Conservation (phyloP, 2,329 filamentous ascomycete species). For the Cladosporium phlei region DNA sequence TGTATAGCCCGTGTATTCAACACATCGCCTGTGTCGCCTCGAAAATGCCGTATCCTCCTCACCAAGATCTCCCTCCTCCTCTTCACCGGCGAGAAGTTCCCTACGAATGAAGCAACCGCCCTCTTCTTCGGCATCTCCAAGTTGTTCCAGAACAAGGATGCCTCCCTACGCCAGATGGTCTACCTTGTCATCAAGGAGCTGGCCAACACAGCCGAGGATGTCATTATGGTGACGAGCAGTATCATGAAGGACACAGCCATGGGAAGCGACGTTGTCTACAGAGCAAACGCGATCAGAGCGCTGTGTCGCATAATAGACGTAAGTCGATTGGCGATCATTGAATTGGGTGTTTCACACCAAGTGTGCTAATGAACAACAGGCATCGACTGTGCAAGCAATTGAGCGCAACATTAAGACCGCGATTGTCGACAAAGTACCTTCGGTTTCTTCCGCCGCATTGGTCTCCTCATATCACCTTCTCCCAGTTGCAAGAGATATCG, state of each 20-base stretch:
- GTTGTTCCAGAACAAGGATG: slow-evolving; percentile 99
- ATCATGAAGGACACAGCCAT: slow-evolving; percentile 99
- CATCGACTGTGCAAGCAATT: slow-evolving; percentile 92
- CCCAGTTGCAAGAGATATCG: slow-evolving; percentile 90
- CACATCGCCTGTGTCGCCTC: slow-evolving; percentile 90
- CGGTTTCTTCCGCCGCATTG: slow-evolving; percentile 90
- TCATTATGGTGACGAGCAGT: slow-evolving; percentile 98
- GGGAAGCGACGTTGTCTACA: slow-evolving; percentile 86
- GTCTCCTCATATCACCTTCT: slow-evolving; percentile 97
- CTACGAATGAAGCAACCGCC: slow-evolving; percentile 92
- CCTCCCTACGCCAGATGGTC: slow-evolving; percentile 95
- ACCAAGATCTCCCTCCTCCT: slow-evolving; percentile 96
- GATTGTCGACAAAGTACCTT: slow-evolving; percentile 98
- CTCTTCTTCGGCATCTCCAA: slow-evolving; percentile 99
- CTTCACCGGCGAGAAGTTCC: slow-evolving; percentile 95
- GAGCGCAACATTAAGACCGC: slow-evolving; percentile 98
- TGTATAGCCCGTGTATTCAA: slow-evolving; percentile 88
- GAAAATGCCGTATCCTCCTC: slow-evolving; percentile 93
- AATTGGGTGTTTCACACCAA: too few species aligned
- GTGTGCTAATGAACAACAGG: slow-evolving; percentile 47
- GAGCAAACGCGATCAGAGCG: slow-evolving; percentile 92
- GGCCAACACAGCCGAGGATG: slow-evolving; percentile 90
- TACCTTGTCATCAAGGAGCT: slow-evolving; percentile 98
- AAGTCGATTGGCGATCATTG: slow-evolving; percentile 34
- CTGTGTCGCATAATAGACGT: slow-evolving; percentile 96